Evolutionary conservation across 139 green algal genomes (phyloP).

Genomic region (Coccomyxa sp.): DNA sequence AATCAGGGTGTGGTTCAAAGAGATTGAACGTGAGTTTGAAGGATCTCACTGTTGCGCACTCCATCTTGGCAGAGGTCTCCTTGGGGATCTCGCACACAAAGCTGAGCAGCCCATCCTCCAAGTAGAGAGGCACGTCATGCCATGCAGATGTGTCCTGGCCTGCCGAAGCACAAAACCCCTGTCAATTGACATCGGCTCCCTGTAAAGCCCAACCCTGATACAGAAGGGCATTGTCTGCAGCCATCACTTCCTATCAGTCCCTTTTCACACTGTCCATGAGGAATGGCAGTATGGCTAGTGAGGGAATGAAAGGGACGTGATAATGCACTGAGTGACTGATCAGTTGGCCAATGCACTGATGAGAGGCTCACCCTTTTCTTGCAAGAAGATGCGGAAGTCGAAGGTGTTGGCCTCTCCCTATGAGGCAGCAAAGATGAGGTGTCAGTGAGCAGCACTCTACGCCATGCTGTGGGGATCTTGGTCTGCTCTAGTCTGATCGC

Average conservation of each 20-base stretch:
- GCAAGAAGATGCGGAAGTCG: slow-evolving; percentile 87
- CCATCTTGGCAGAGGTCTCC: slow-evolving; percentile 98
- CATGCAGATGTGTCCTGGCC: slow-evolving; percentile 75
- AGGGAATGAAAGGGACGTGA: not conserved
- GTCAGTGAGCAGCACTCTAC: not conserved
- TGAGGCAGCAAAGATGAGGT: not conserved
- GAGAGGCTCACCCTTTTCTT: slow-evolving; percentile 51
- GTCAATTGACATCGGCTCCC: not conserved
- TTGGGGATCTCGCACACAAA: slow-evolving; percentile 99
- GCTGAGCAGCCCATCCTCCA: slow-evolving; percentile 80
- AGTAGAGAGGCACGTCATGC: slow-evolving; percentile 96
- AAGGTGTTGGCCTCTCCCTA: slow-evolving; percentile 65
- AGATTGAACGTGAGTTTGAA: too few species aligned
- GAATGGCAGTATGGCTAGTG: not conserved
- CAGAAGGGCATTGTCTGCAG: not conserved
- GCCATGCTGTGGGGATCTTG: not conserved
- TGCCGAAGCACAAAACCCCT: slow-evolving; percentile 5
- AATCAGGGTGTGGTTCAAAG: too few species aligned
- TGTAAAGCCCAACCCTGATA: not conserved
- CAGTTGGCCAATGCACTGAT: not conserved
- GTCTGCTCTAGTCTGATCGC: not conserved
- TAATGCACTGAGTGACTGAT: not conserved
- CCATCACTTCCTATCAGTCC: not conserved
- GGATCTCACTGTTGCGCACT: slow-evolving; percentile 78
- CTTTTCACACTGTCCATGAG: not conserved